phyloP scores from a whole-genome alignment of 2,329 filamentous ascomycete species.

The Microsporum canis region DNA sequence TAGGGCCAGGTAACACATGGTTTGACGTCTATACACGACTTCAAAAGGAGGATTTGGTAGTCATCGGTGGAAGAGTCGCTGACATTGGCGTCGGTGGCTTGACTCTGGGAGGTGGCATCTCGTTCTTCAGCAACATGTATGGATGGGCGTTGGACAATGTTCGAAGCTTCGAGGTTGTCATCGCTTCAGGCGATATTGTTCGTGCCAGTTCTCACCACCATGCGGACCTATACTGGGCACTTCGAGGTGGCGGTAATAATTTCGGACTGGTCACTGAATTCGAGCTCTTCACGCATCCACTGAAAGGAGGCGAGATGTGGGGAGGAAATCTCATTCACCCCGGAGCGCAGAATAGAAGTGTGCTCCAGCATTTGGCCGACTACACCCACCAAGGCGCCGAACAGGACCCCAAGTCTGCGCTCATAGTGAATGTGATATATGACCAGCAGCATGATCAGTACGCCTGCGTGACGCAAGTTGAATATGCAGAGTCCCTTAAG shows the following conservation, averaged over 20 bases:
- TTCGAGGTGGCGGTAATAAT: constrained; percentile 37
- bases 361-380: background rate
- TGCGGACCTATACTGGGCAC: constrained; percentile 40
- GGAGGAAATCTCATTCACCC: constrained; percentile 27
- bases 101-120: constrained; percentile 24
- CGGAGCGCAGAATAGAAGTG: constrained; percentile 17
- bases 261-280: constrained; percentile 31
- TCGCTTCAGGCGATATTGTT: constrained; percentile 30
- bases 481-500: constrained; percentile 27
- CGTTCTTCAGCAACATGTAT: constrained; percentile 23
- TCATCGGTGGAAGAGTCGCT: constrained; percentile 25
- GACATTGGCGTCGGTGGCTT: constrained; percentile 22
- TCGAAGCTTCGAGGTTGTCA: constrained; percentile 28
- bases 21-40: constrained; percentile 24
- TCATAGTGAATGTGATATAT: constrained; percentile 23
- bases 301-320: constrained; percentile 28
- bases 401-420: constrained; percentile 26
- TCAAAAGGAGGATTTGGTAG: constrained; percentile 23
- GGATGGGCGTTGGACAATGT: constrained; percentile 30
- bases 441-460: constrained; percentile 19
- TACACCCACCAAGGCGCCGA: constrained; percentile 10
- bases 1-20: constrained; percentile 29
- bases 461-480: constrained; percentile 25
- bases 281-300: constrained; percentile 28
- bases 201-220: constrained; percentile 28